phyloP scores from a whole-genome alignment of 768 basidiomycete species.

The Ephemerocybe angulata region DNA sequence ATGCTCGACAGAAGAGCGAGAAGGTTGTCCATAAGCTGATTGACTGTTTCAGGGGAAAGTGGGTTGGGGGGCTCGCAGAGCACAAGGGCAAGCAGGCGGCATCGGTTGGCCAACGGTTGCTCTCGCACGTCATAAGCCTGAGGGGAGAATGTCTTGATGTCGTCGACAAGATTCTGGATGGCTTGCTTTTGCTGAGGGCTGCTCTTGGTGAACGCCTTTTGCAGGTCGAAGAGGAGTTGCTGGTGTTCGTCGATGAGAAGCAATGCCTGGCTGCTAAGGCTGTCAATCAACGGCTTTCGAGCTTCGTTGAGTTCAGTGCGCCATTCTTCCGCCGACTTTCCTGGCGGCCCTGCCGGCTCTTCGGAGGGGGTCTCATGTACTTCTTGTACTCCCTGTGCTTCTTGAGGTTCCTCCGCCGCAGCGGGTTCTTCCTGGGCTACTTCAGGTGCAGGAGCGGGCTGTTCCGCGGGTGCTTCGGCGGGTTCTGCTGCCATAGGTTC shows the following conservation, averaged over 20 bases:
- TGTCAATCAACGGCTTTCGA: conserved; percentile 61
- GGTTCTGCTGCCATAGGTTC: conserved; percentile 10
- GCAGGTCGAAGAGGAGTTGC: conserved; percentile 85
- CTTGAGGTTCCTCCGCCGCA: neutral
- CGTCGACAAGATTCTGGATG: conserved; percentile 70
- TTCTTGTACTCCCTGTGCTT: neutral
- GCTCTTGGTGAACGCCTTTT: conserved; percentile 72
- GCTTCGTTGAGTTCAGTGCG: conserved; percentile 59
- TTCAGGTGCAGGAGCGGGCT: conserved; percentile 7
- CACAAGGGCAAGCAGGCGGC: conserved; percentile 81
- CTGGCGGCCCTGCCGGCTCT: neutral
- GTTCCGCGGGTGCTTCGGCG: neutral
- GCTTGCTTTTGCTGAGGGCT: conserved; percentile 60
- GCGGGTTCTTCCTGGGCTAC: neutral
- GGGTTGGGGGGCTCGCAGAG: conserved; percentile 65
- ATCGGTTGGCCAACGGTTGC: conserved; percentile 74
- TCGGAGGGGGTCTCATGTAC: neutral
- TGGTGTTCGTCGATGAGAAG: conserved; percentile 82
- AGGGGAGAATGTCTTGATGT: conserved; percentile 67
- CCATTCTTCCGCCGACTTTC: conserved; percentile 59
- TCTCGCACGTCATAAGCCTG: conserved; percentile 67
- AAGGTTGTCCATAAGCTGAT: conserved; percentile 62
- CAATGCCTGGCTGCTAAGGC: conserved; percentile 67
- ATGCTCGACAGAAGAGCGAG: conserved; percentile 59
- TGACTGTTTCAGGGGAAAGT: conserved; percentile 52